These are phyloP conservation scores for Chaetomiaceae sp. DNA, from an alignment of 2,329 filamentous ascomycete genomes.

Conservation along the genomic window DNA sequence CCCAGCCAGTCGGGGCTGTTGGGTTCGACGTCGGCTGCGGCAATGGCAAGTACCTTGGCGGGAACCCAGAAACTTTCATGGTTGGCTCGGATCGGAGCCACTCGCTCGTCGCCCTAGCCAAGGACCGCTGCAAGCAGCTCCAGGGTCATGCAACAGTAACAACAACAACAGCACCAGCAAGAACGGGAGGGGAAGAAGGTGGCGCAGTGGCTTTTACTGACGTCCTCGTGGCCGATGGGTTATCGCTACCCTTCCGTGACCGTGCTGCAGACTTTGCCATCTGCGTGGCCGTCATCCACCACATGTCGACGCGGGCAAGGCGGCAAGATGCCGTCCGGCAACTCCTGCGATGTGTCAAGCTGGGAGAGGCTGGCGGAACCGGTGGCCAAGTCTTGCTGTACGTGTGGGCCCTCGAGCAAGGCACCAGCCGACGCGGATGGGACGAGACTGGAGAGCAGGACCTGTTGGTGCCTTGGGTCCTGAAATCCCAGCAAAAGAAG, in stretches of 20 bases:
- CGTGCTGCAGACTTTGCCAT: constrained; percentile 72
- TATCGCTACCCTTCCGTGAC: constrained; percentile 72
- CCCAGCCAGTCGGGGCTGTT: constrained; percentile 63
- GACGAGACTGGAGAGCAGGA: constrained; percentile 79
- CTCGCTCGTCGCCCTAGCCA: constrained; percentile 49
- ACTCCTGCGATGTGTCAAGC: constrained; percentile 62
- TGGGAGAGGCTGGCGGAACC: constrained; percentile 13
- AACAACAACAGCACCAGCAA: constrained; percentile 6
- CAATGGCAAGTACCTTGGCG: constrained; percentile 89
- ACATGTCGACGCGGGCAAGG: constrained; percentile 73
- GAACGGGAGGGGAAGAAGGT: constrained; percentile 17
- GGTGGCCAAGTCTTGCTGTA: constrained; percentile 72
- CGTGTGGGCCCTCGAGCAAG: constrained; percentile 95
- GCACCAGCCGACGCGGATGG: constrained; percentile 81
- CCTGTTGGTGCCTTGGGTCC: constrained; percentile 92
- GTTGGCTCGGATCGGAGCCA: constrained; percentile 78
- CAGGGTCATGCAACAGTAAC: constrained; percentile 12
- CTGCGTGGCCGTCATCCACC: constrained; percentile 90
- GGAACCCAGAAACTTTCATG: constrained; percentile 73
- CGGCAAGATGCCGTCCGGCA: constrained; percentile 66
- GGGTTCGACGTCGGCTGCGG: constrained; percentile 93
- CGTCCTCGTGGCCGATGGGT: constrained; percentile 73
- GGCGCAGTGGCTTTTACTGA: constrained; percentile 44
- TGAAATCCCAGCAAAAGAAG: constrained; percentile 39
- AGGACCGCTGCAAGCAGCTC: constrained; percentile 28